phyloP scores from a whole-genome alignment of 2,329 filamentous ascomycete genomes.

The Colletotrichum tanaceti region DNA sequence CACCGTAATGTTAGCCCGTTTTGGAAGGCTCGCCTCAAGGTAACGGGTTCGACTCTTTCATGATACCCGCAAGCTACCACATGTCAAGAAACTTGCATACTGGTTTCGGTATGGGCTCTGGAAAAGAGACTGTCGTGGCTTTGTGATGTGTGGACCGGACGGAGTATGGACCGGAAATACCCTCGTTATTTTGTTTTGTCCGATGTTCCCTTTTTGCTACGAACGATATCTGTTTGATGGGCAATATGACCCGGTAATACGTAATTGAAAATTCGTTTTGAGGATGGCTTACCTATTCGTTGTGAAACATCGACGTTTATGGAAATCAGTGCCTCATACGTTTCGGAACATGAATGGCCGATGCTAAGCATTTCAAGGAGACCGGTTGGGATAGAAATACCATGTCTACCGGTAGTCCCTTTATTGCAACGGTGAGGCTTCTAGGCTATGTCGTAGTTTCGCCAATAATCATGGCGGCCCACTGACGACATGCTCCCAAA shows the following conservation, averaged over 20 bases:
- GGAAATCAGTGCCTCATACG: too few species aligned
- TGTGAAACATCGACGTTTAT: not conserved
- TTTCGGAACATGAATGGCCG: too few species aligned
- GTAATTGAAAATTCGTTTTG: not conserved
- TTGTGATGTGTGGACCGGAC: not conserved
- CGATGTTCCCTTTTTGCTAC: not conserved
- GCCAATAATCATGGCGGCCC: not conserved
- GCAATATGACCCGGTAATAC: not conserved
- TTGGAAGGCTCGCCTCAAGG: not conserved
- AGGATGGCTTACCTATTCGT: not conserved
- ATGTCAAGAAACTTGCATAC: not conserved
- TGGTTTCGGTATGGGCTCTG: not conserved
- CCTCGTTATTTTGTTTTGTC: conserved; percentile 22
- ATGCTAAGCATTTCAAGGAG: not conserved
- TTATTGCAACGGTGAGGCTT: not conserved
- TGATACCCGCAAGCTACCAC: too few species aligned
- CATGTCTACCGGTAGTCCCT: not conserved
- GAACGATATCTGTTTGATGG: not conserved
- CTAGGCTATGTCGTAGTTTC: not conserved
- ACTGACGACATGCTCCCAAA: not conserved
- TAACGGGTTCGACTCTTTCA: not conserved
- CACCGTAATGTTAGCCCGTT: not conserved
- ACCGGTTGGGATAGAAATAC: not conserved
- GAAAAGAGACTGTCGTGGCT: not conserved
- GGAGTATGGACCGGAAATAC: conserved; percentile 22